phyloP scores from a whole-genome alignment of 1,284 basidiomycete genomes.

The Inonotus hispidus region DNA sequence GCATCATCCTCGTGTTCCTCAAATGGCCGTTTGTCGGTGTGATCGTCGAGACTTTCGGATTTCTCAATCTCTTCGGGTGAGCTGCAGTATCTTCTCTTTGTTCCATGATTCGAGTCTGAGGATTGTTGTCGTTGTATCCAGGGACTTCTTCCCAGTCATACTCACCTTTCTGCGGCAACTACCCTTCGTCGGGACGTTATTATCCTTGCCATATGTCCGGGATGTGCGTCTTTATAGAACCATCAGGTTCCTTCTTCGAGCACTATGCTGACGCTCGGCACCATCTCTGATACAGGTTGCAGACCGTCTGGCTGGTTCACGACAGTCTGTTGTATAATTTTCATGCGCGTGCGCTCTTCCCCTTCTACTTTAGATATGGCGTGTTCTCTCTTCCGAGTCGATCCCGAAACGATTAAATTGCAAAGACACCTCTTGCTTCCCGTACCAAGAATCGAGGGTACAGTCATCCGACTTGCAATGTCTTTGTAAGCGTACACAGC shows the following conservation, averaged over 20 bases:
- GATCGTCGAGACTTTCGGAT: constrained; percentile 91
- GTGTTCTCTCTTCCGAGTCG: neutral
- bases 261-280: neutral
- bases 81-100: constrained; percentile 30
- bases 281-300: constrained; percentile 42
- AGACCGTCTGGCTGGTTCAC: constrained; percentile 71
- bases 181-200: constrained; percentile 84
- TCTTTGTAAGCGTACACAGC: neutral
- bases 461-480: no score
- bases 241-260: neutral
- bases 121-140: constrained; percentile 30
- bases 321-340: constrained; percentile 64
- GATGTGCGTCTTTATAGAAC: constrained; percentile 40
- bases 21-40: constrained; percentile 95
- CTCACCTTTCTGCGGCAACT: constrained; percentile 94
- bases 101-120: neutral
- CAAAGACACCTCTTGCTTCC: no score
- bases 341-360: neutral
- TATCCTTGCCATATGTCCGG: constrained; percentile 84
- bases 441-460: no score
- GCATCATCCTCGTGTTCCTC: constrained; percentile 82
- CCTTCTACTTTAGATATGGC: neutral
- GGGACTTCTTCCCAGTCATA: constrained; percentile 99
- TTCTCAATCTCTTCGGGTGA: constrained; percentile 96
- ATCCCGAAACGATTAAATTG: neutral